phyloP scores from a whole-genome alignment of 192 early-diverging fungal genomes.

The Thamnidium elegans region DNA sequence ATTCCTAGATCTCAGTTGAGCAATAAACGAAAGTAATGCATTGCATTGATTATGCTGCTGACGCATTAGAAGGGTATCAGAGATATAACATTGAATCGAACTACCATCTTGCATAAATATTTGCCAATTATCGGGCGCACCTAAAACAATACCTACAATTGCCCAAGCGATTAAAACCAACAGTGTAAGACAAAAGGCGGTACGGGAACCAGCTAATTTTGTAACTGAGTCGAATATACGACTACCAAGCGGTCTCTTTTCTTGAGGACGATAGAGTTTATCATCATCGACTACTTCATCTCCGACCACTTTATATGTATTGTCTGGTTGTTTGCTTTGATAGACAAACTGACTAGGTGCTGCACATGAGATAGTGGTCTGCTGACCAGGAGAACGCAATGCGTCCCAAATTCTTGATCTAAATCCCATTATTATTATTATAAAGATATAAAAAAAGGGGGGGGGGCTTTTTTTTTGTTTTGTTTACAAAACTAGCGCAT shows the following conservation, averaged over 20 bases:
- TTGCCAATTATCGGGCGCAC: conserved; percentile 20
- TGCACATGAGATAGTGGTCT: neutral
- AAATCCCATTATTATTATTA: neutral
- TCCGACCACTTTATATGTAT: neutral
- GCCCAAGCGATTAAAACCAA: conserved; percentile 13
- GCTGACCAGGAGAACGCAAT: conserved; percentile 2
- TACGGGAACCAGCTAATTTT: conserved; percentile 14
- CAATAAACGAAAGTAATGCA: conserved; percentile 3
- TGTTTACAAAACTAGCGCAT: no score
- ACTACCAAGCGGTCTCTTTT: neutral
- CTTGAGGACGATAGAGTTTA: neutral
- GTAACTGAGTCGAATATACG: conserved; percentile 9
- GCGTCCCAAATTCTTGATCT: neutral
- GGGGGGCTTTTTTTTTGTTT: no score
- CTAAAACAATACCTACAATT: conserved; percentile 6
- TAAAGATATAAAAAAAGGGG: no score
- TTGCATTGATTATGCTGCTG: conserved; percentile 14
- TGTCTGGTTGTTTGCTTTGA: no score
- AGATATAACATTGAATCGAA: conserved; percentile 25
- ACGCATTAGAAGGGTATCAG: conserved; percentile 30
- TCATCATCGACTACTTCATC: neutral
- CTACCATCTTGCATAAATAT: conserved; percentile 20
- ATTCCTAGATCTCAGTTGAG: conserved; percentile 10
- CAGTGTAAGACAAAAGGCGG: conserved; percentile 6
- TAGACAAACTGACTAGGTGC: conserved; percentile 6